Base-by-base conservation (phyloP, 2,329 filamentous ascomycete species). In the Dactylellina sp. region DNA sequence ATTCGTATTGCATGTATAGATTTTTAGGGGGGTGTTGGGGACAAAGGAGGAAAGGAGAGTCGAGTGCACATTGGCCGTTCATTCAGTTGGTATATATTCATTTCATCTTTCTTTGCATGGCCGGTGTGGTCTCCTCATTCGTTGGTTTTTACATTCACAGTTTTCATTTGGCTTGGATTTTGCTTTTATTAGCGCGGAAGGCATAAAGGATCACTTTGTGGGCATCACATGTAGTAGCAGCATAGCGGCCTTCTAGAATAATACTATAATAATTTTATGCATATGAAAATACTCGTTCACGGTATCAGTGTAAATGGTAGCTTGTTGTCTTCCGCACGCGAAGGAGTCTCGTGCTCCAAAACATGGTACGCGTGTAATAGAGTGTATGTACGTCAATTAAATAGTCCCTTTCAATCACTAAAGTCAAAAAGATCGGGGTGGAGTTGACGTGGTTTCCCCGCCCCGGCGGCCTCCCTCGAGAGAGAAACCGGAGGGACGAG, bases 321-420 rank as follows among this genome's bases (percentile, higher is more conserved):
- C 4, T 32, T 9, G 9, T 9, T 32, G 9, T 9, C 28, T 32
- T 5, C 28, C 28, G 28, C 28, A 32, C 28, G 9, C 28, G 28
- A 32, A 9, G 5, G 4, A 32, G 4, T 32, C 28, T 32, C 28
- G 28, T 32, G 28, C 28, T 4, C 28, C 5, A 4, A 32, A 4
- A 32, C 28, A 32, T 9, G 4, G 28, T 4, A 32, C 28, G 28
- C 28, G 20, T 49, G 46, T 49, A 22, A 49, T 12, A 12, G 32
- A 35, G 12, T 35, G n/a, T 11, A 71, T 71, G 65, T 72, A 72
- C 68, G 68, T 72, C 68, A 72, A 72, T 59, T 72, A 72, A 72
- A 72, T 72, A 72, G 68, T 72, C 68, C 68, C 68, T 72, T 65
- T 72, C 68, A 72, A 72, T 72, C 61, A 72, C 25, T 7, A n/a